These are phyloP conservation scores for Tylopilus subfusipes DNA, from an alignment of 768 basidiomycete species.

Conservation along the genomic window DNA sequence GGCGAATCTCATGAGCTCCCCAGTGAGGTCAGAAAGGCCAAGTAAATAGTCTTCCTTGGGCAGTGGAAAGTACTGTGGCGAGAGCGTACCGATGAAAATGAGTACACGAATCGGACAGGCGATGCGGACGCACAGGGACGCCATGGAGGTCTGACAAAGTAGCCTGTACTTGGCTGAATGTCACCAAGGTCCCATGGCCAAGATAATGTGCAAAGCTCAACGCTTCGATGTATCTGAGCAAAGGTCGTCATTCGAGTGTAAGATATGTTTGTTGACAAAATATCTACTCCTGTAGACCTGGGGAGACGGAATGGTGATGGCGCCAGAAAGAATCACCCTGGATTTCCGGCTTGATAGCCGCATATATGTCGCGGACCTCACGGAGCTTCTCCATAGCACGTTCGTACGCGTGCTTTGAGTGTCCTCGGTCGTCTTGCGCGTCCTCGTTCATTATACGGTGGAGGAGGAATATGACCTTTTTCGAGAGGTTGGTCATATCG, in stretches of 20 bases:
- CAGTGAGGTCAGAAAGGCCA: slow-evolving; percentile 91
- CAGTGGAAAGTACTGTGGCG: slow-evolving; percentile 66
- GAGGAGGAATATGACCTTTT: slow-evolving; percentile 90
- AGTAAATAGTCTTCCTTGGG: slow-evolving; percentile 84
- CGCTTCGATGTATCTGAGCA: slow-evolving; percentile 78
- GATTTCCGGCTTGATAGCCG: slow-evolving; percentile 57
- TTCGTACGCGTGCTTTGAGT: slow-evolving; percentile 45
- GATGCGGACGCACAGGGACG: slow-evolving; percentile 49
- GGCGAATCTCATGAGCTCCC: slow-evolving; percentile 94
- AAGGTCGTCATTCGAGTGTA: slow-evolving; percentile 15
- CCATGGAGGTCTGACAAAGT: slow-evolving; percentile 61
- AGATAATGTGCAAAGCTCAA: slow-evolving; percentile 86
- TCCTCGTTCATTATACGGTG: slow-evolving; percentile 65
- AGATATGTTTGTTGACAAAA: neutral
- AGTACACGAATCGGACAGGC: slow-evolving; percentile 1
- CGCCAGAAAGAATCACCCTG: slow-evolving; percentile 72
- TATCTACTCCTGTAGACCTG: slow-evolving; percentile 74
- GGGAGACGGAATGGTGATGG: slow-evolving; percentile 68
- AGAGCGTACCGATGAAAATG: slow-evolving; percentile 3
- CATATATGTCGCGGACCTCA: slow-evolving; percentile 66
- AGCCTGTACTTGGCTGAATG: slow-evolving; percentile 62
- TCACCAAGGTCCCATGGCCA: slow-evolving; percentile 62
- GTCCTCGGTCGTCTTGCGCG: slow-evolving; percentile 21
- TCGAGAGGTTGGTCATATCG: slow-evolving; percentile 87
- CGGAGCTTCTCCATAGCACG: slow-evolving; percentile 57